Evolutionary conservation across 1,284 basidiomycete genomes (phyloP), one percentile per base, ranked within the genome.

Genomic region (Cryptococcus floricola): DNA sequence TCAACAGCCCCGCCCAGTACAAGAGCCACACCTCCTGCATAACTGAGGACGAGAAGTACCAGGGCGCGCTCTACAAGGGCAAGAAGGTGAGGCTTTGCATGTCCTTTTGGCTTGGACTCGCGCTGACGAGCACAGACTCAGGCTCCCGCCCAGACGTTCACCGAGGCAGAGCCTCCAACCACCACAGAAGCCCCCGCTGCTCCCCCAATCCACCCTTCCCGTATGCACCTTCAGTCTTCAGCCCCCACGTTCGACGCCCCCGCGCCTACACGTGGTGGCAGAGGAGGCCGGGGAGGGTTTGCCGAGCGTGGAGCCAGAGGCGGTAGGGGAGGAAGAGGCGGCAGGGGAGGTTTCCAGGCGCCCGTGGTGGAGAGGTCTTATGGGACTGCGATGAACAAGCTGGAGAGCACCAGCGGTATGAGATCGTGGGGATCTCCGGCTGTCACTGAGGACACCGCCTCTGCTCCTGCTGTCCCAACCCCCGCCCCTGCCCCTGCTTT

Each of bases 11-110:
- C 16, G 41, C 53, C 8, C 84, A 91, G 58, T 94, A 86, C 81
- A 91, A 89, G 74, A 78, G 67, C 19, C 91, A 95, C 71, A 93
- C 88, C 13, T 81, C 83, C 25, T 95, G 91, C 73, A 86, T 95
- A 49, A 85, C 83, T 53, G 91, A 95, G 77, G 91, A 89, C 4
- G 88, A 95, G 73, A 93, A 94, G 75, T 94, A 95, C 70, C 85
- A 95, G 78, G 90, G 90, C 70, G 79, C 81, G 54, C 73, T 94
- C 51, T 94, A 92, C 77, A 88, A 88, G 72, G 88, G 87, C 19
- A 88, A 87, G 76, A 79, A 78, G 57, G 82, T 83, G 43, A 54
- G 18, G 2, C 19, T 23, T 23, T 4, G 60, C 23, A 41, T 46
- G 42, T 1, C 28, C 18, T 44, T n/a, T 31, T 5, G 16, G 31